Evolutionary conservation across 176 grass and related monocot genomes (phyloP), one percentile per base, ranked within the genome.

Genomic region (Themeda triandra): DNA sequence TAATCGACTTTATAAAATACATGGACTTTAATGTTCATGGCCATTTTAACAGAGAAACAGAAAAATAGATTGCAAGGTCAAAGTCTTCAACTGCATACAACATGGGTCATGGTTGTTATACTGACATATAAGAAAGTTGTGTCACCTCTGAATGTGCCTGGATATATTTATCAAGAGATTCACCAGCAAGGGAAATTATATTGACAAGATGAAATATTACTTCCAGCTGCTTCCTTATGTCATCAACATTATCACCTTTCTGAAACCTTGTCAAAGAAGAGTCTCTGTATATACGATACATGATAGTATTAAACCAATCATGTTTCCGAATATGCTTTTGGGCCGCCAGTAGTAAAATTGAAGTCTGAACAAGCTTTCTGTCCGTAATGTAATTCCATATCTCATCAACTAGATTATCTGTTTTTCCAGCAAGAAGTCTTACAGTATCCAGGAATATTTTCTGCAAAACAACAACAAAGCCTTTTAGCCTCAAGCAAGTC

Each of bases 91-190:
- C 40, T 11, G 40, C 40, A 12, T 42, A 42, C 40, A 42, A 40
- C 39, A 40, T 40, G 39, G 39, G 39, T 2, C 40, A 42, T 42
- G 40, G 40, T 42, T 42, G 10, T 42, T n/a, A n/a, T n/a, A 56
- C 19, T 56, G 28, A 14, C 6, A 66, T 66, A 66, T 32, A 66
- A 66, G 63, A 33, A 66, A 18, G 63, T 32, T 1, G 29, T 32
- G 13, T 8, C 58, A 78, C 64, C 74, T 79, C 66, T 71, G 75
- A 30, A 70, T 79, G 65, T 13, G 51, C 7, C 8, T 21, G 83
- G 19, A 85, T 71, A 59, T 71, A 85, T 48, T 37, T 56, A 46
- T 79, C 75, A 71, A 79, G 83, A 71, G 66, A 35, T 63, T 71
- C 83, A 70, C 83, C 83, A 32, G 63, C 63, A 18, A 7, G 27